Percentiles rank a stretch among this genome's conserved stretches.
These are phyloP conservation scores for Rhizopogon salebrosus DNA, from an alignment of 768 basidiomycete species.

Conservation along the genomic window DNA sequence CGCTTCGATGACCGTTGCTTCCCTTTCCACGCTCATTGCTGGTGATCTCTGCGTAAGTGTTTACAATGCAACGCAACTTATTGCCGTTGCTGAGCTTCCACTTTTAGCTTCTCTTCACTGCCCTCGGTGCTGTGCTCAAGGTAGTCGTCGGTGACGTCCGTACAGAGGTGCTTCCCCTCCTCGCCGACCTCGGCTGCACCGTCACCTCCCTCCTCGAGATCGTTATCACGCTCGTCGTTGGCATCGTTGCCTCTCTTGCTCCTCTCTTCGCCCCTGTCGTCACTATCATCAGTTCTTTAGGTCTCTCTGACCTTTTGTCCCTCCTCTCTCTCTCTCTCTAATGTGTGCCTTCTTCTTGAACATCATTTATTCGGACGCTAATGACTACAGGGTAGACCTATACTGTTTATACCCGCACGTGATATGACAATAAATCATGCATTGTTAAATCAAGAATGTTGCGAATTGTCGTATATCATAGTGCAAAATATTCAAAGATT, in stretches of 20 bases:
- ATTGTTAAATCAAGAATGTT: not conserved
- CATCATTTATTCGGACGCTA: not conserved
- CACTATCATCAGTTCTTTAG: slow-evolving; percentile 18
- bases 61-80: not conserved
- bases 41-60: slow-evolving; percentile 16
- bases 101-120: slow-evolving; percentile 22
- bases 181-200: slow-evolving; percentile 14
- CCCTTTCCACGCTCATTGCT: slow-evolving; percentile 21
- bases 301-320: slow-evolving; percentile 14
- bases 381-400: slow-evolving; percentile 1
- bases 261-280: slow-evolving; percentile 15
- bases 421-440: not conserved
- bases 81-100: not conserved
- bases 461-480: not conserved
- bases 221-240: slow-evolving; percentile 13
- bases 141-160: slow-evolving; percentile 9
- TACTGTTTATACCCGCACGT: not conserved
- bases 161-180: slow-evolving; percentile 12
- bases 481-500: not conserved
- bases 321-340: slow-evolving; percentile 18
- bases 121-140: slow-evolving; percentile 18
- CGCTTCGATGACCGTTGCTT: slow-evolving; percentile 19
- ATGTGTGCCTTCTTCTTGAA: not conserved
- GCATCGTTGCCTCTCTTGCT: slow-evolving; percentile 17
- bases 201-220: not conserved